Conservation (phyloP, 306 rosid species). For the Crataegus laevigata region DNA sequence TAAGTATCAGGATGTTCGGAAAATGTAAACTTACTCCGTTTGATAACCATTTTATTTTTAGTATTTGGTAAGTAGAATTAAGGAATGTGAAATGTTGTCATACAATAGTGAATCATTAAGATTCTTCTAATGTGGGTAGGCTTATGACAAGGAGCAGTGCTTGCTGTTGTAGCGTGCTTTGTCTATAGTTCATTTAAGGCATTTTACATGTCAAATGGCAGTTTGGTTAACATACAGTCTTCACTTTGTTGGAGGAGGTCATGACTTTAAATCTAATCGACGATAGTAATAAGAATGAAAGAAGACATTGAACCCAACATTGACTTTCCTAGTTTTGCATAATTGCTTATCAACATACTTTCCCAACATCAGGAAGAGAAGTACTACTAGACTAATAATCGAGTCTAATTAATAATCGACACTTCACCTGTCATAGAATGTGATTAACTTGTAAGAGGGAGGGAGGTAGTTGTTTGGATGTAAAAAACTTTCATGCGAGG, state of each 20-base stretch:
- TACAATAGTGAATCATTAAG: neutral
- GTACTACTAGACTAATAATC: too few relatives aligned
- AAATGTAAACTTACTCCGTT: too few relatives aligned
- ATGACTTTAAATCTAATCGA: neutral
- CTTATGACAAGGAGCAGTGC: conserved; percentile 54
- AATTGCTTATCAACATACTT: too few relatives aligned
- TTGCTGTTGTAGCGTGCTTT: conserved; percentile 60
- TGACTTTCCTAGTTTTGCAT: too few relatives aligned
- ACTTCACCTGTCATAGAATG: too few relatives aligned
- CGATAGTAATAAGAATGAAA: neutral
- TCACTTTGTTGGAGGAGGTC: neutral
- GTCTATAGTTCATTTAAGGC: neutral
- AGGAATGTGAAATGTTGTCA: neutral
- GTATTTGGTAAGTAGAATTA: neutral
- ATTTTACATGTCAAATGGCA: neutral
- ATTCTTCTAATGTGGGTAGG: neutral
- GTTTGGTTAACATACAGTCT: neutral
- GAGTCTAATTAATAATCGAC: too few relatives aligned
- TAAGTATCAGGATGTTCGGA: conserved; percentile 10
- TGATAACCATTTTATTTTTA: neutral
- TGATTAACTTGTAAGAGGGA: neutral
- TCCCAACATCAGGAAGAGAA: too few relatives aligned
- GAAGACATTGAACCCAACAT: too few relatives aligned
- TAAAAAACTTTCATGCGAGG: neutral
- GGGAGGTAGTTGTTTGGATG: neutral